A percentile compares a stretch with the other conserved stretches of the same genome.
Conservation (phyloP, 441 rosid species). For the Adansonia madagascariensis region DNA sequence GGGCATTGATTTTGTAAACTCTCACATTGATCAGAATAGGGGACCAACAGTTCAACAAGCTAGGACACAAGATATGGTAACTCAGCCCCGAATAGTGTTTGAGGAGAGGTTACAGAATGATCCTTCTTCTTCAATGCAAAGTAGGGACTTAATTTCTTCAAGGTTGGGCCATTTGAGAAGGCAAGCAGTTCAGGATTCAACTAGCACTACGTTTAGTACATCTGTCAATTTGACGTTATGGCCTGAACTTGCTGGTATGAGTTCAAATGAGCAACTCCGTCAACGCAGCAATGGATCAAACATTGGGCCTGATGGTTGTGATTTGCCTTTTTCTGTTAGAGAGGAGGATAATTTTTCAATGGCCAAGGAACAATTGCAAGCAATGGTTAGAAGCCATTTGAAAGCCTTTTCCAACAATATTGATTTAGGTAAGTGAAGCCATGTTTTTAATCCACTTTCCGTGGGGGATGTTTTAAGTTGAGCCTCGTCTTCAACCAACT, state of each 20-base stretch:
- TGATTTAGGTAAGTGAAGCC: conserved; percentile 63
- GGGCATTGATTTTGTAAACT: conserved; percentile 39
- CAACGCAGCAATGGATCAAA: conserved; percentile 49
- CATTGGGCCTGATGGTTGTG: conserved; percentile 38
- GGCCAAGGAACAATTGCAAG: conserved; percentile 72
- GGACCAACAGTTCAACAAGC: conserved; percentile 42
- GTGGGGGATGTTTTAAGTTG: background rate
- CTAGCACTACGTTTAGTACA: conserved; percentile 34
- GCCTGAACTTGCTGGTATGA: conserved; percentile 53
- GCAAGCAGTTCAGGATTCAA: conserved; percentile 44
- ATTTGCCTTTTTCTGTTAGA: conserved; percentile 38
- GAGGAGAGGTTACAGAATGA: conserved; percentile 49
- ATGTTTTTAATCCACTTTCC: conserved; percentile 1
- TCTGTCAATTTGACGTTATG: conserved; percentile 51
- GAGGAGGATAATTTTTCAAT: conserved; percentile 48
- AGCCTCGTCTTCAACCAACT: background rate
- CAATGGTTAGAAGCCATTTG: conserved; percentile 72
- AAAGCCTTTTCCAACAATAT: conserved; percentile 64
- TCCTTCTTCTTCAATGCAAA: conserved; percentile 49
- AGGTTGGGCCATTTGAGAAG: conserved; percentile 49
- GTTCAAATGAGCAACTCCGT: conserved; percentile 46
- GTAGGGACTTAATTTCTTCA: conserved; percentile 43
- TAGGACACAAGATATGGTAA: conserved; percentile 44
- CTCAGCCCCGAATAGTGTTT: conserved; percentile 35
- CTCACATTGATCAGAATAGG: conserved; percentile 53